Base-by-base conservation (phyloP, 1,139 yeast genomes). In the Suhomyces kunorum region DNA sequence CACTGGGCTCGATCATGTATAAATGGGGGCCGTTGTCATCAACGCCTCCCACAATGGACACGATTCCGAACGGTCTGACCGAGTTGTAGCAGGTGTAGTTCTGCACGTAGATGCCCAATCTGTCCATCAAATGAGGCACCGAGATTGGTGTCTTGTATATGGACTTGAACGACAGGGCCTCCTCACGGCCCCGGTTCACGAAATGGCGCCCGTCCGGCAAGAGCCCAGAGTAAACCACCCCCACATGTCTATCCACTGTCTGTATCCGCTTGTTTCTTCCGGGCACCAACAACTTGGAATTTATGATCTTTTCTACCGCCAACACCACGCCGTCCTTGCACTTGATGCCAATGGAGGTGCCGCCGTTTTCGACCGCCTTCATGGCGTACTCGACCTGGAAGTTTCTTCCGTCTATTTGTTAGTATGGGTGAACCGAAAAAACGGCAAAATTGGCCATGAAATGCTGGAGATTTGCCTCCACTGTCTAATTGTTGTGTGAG, bases 331-430 rank as follows among this genome's bases (percentile, higher is more conserved):
- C 98, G 59, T 92, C 98, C 55, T 80, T 79, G 66, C 87, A 88
- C 61, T 87, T 86, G 60, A 94, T 83, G 28, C 98, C 99, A 51
- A 94, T 76, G 20, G 97, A 83, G 0, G 98, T 92, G 11, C 97
- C 94, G 32, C 96, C 97, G 59, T 89, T 90, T 64, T 94, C 98
- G 6, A 92, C 98, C 2, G 98, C 98, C 64, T 94, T 94, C 61
- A 86, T 77, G 31, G 99, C 99, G 57, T 94, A 94, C 66, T 94
- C 98, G 17, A 92, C 98, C 67, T 94, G 99, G 70, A 94, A 94
- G 66, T 90, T 92, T 68, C 98, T 81, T 38, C 99, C 99, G 64
- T 94, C 98, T 62, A 83, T 68, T 15, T 43, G 63, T 60, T 58
- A 59, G 64, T 59, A 54, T n/a, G n/a, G n/a, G n/a, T n/a, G n/a